Base-by-base conservation (phyloP, 495 filamentous ascomycete genomes). In the Penicillium desertorum region DNA sequence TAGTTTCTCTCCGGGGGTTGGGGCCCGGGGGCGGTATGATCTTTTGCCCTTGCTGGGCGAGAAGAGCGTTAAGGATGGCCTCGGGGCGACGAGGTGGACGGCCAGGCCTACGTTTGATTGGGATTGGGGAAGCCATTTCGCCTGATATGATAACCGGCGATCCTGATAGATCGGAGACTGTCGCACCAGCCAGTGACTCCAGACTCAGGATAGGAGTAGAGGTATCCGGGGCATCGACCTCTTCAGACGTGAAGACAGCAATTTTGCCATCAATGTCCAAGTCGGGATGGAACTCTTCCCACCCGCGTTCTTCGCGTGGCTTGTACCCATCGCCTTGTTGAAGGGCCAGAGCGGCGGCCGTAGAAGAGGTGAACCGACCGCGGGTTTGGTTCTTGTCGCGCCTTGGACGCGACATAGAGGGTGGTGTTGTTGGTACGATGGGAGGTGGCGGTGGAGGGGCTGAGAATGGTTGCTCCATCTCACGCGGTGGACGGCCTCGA, bases 221-320 rank as follows among this genome's bases (percentile, higher is more conserved):
- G 7, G 80, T 76, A 23, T 73, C 63, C 12, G 76, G 68, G 4
- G 75, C 89, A 68, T 98, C 95, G 16, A 98, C 88, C 49, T 96
- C 89, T 56, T 92, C 84, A 9, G 92, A 83, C 37, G 80, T 83
- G 69, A 93, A 94, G 3, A 96, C 78, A 39, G 84, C 83, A 48
- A 98, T 85, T 17, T 78, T 82, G 27, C 79, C 80, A 46, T 94
- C 90, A 57, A 96, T 88, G 70, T 98, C 92, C 34, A 99, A 81
- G 63, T 96, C 88, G 12, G 88, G 92, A 70, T 99, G 94, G 53
- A 96, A 98, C 71, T 98, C 95, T 64, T 95, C 90, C 89, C 92
- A 99, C 14, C 90, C 89, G 54, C 92, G 86, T 72, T 99, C 94
- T 71, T 99, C 94, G 56, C 94, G 81, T 3, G 94, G 94, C 68